A percentile compares a stretch with the other conserved stretches of the same genome.
Conservation (phyloP, 2,329 filamentous ascomycete species). For the Ciborinia camelliae region DNA sequence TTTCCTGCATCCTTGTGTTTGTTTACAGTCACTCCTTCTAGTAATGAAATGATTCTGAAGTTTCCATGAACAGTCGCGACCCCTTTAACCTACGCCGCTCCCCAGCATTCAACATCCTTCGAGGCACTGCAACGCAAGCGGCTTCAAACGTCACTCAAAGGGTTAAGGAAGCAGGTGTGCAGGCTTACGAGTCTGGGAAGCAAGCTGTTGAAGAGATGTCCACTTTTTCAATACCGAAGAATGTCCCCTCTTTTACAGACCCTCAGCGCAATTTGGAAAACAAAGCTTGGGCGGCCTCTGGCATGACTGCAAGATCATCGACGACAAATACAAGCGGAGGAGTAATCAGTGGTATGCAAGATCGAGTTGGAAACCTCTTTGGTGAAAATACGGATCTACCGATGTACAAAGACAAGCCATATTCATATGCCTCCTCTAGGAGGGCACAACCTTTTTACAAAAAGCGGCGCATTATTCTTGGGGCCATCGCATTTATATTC, state of each 20-base stretch:
- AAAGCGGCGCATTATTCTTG: conserved; percentile 58
- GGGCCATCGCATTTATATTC: conserved; percentile 53
- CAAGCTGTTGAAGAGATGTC: conserved; percentile 49
- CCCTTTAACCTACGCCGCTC: conserved; percentile 39
- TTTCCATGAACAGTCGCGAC: conserved; percentile 40
- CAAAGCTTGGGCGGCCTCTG: conserved; percentile 58
- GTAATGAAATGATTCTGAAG: conserved; percentile 28
- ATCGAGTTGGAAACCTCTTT: conserved; percentile 63
- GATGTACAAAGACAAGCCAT: conserved; percentile 99
- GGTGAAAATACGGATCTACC: conserved; percentile 63
- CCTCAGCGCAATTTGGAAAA: conserved; percentile 65
- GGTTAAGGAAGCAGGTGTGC: conserved; percentile 48
- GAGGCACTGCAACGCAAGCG: conserved; percentile 46
- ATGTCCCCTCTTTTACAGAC: conserved; percentile 65
- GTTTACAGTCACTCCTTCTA: conserved; percentile 26
- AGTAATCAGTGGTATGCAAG: conserved; percentile 53
- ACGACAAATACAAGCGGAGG: conserved; percentile 34
- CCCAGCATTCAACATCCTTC: conserved; percentile 50
- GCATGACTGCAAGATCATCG: conserved; percentile 42
- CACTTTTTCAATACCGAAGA: conserved; percentile 63
- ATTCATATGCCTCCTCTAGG: conserved; percentile 60
- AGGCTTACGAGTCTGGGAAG: conserved; percentile 46
- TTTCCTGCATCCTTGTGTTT: conserved; percentile 2
- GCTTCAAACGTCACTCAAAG: conserved; percentile 46
- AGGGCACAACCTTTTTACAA: conserved; percentile 58